phyloP scores from a whole-genome alignment of 2,329 filamentous ascomycete species.

The Alternaria angustiovoidea region DNA sequence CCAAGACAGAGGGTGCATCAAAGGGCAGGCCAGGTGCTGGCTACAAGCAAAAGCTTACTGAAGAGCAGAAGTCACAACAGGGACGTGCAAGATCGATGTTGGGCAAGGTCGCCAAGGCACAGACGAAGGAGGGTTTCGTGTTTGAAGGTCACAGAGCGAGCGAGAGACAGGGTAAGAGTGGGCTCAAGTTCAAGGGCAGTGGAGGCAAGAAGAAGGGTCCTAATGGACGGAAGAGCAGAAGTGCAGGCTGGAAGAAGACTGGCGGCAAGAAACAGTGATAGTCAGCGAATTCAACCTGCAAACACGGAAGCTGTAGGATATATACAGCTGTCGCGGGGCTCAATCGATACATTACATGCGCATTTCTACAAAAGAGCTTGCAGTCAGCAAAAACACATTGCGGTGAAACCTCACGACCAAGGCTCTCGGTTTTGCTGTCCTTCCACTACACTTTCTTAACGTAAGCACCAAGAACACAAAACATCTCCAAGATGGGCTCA shows the following conservation, averaged over 20 bases:
- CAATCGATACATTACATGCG: not conserved
- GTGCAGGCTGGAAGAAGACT: conserved; percentile 56
- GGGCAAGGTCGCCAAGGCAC: conserved; percentile 71
- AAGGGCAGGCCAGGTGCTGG: conserved; percentile 57
- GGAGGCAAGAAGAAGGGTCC: conserved; percentile 52
- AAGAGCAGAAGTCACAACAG: conserved; percentile 73
- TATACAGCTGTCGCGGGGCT: not conserved
- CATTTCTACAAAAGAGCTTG: not conserved
- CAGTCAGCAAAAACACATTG: not conserved
- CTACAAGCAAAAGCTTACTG: conserved; percentile 75
- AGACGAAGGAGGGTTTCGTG: conserved; percentile 74
- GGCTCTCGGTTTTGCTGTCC: not conserved
- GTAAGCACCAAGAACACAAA: not conserved
- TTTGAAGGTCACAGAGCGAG: conserved; percentile 83
- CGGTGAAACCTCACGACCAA: not conserved
- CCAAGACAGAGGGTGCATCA: conserved; percentile 16
- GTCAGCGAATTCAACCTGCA: not conserved
- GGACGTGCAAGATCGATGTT: conserved; percentile 79
- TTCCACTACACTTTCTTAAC: not conserved
- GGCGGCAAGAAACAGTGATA: conserved; percentile 43
- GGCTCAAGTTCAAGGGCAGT: conserved; percentile 64
- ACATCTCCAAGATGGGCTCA: not conserved
- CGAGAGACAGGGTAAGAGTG: conserved; percentile 69
- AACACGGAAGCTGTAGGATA: not conserved
- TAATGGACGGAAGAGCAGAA: conserved; percentile 55